Base-by-base conservation (phyloP, 2,329 filamentous ascomycete genomes). In the Trichoderma asperellum region DNA sequence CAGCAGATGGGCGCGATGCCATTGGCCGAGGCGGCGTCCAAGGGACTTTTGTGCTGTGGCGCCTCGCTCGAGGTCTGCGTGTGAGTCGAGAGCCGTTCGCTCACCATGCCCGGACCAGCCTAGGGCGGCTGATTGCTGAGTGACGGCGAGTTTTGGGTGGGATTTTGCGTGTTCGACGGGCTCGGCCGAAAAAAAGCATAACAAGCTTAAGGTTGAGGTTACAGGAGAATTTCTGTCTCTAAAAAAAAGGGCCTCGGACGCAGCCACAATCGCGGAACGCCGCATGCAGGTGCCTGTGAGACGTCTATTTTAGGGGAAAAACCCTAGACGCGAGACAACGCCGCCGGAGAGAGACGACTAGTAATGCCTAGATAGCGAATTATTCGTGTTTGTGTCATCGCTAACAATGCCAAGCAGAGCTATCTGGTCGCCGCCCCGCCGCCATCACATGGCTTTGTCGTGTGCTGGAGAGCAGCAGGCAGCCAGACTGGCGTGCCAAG, bases 41-140 rank as follows among this genome's bases (percentile, higher is more conserved):
- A 60, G 52, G 68, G 59, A 69, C 68, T 69, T 69, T 69, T 69
- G 68, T 37, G 59, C 52, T 52, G 68, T 69, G 68, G 68, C 68
- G 60, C 53, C 60, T 35, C 14, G 21, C 34, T 21, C 4, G 7
- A 52, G 24, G 47, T 21, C 34, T 35, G n/a, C 27, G 29, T 49
- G 52, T 49, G 52, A 56, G 53, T 49, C 58, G 37, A 63, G 37
- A 68, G 58, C 49, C 24, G 35, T 10, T 37, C 27, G 64, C 55
- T 67, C 35, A 49, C 63, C 64, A 59, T 59, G 27, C 64, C 55
- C 2, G 64, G 64, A 67, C 8, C 32, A 59, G 64, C 64, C 64
- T 67, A 66, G 63, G 55, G 32, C 21, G n/a, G 29, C 7, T 21
- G 12, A 21, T 60, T 37, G n/a, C 56, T 34, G 12, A n/a, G 55